A percentile compares a stretch with the other conserved stretches of the same genome.
Evolutionary conservation across 768 basidiomycete species (phyloP).

Genomic region (Hygrophoropsis aurantiaca): DNA sequence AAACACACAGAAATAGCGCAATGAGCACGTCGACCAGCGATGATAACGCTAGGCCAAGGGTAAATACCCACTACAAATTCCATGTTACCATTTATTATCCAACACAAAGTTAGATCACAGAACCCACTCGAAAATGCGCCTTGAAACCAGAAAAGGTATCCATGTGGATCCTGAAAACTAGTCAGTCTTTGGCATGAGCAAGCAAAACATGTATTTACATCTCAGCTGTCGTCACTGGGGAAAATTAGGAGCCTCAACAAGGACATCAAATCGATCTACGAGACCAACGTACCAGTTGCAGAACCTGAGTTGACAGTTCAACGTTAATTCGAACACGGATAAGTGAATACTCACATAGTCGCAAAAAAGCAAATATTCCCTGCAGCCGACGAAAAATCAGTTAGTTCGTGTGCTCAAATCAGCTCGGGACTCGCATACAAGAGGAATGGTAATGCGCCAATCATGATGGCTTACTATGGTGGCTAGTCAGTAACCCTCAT

Average conservation of each 20-base stretch:
- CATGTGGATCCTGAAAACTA: slow-evolving; percentile 22
- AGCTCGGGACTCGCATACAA: slow-evolving; percentile 25
- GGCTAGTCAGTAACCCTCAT: slow-evolving; percentile 8
- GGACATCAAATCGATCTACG: slow-evolving; percentile 4
- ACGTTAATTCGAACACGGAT: not conserved
- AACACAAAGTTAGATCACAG: not conserved
- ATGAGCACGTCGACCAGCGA: slow-evolving; percentile 51
- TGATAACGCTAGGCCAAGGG: slow-evolving; percentile 49
- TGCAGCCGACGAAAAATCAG: slow-evolving; percentile 5
- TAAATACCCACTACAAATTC: slow-evolving; percentile 50
- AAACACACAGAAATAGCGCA: slow-evolving; percentile 43
- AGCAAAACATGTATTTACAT: slow-evolving; percentile 17
- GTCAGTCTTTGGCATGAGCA: not conserved
- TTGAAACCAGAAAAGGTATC: slow-evolving; percentile 23
- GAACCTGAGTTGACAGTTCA: slow-evolving; percentile 31
- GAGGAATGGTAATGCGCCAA: slow-evolving; percentile 30
- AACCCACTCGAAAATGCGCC: slow-evolving; percentile 18
- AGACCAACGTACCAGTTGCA: slow-evolving; percentile 22
- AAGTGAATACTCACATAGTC: slow-evolving; percentile 23
- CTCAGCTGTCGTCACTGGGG: slow-evolving; percentile 26
- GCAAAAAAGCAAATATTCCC: slow-evolving; percentile 29
- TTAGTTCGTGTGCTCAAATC: not conserved
- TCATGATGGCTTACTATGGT: slow-evolving; percentile 24
- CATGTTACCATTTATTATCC: slow-evolving; percentile 12
- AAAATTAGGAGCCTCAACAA: slow-evolving; percentile 16